Percentiles rank a stretch among this genome's conserved stretches.
phyloP scores from a whole-genome alignment of 2,329 filamentous ascomycete genomes.

The Ophiostoma sp. region DNA sequence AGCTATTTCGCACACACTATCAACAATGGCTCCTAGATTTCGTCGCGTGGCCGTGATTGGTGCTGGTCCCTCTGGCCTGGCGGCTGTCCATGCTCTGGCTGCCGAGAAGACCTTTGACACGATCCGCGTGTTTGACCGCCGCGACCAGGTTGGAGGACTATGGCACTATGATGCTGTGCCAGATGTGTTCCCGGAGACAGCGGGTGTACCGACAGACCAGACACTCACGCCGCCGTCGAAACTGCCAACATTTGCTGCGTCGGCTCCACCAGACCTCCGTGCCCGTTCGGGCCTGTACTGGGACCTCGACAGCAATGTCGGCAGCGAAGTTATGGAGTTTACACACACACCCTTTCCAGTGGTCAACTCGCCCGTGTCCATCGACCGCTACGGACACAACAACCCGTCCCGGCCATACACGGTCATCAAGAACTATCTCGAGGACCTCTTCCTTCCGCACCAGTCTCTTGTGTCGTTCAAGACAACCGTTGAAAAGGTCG shows the following conservation, averaged over 20 bases:
- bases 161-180: neutral
- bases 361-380: constrained; percentile 29
- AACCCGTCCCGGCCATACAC: constrained; percentile 50
- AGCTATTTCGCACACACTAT: neutral
- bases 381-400: constrained; percentile 45
- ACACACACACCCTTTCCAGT: constrained; percentile 22
- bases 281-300: constrained; percentile 13
- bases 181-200: neutral
- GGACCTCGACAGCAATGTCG: constrained; percentile 54
- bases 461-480: constrained; percentile 37
- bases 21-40: constrained; percentile 2
- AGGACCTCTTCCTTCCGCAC: constrained; percentile 40
- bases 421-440: constrained; percentile 50
- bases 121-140: constrained; percentile 39
- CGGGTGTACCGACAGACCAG: neutral
- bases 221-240: neutral
- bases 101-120: constrained; percentile 40
- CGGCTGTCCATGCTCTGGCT: constrained; percentile 19
- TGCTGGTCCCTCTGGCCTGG: constrained; percentile 38
- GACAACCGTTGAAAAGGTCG: constrained; percentile 56
- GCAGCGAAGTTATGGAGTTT: constrained; percentile 55
- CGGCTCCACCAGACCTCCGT: neutral
- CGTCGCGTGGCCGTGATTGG: constrained; percentile 39
- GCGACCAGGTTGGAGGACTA: constrained; percentile 6
- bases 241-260: neutral